phyloP scores from a whole-genome alignment of 2,329 filamentous ascomycete genomes.

The Fusarium praegraminearum region DNA sequence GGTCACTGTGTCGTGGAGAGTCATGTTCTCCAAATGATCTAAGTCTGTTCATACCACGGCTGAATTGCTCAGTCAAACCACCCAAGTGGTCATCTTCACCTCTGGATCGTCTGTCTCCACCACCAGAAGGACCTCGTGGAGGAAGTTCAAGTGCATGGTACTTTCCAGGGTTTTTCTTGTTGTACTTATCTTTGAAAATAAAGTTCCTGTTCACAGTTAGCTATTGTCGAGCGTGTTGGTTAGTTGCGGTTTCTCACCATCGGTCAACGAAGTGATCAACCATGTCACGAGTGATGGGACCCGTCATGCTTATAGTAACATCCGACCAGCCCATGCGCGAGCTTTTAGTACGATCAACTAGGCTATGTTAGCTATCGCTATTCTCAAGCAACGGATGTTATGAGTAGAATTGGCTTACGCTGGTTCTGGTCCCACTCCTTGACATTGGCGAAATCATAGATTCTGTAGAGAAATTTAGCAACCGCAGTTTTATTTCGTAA shows the following conservation, averaged over 20 bases:
- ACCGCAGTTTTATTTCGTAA: accelerated
- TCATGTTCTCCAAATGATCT: conserved; percentile 52
- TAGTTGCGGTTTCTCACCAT: conserved; percentile 64
- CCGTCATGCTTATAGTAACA: conserved; percentile 80
- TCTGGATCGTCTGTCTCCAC: conserved; percentile 38
- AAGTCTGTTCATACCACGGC: conserved; percentile 55
- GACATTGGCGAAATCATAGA: conserved; percentile 85
- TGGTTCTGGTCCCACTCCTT: conserved; percentile 87
- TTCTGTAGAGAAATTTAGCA: conserved; percentile 51
- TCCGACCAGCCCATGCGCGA: conserved; percentile 96
- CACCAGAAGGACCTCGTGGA: conserved; percentile 8
- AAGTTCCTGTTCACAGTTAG: conserved; percentile 71
- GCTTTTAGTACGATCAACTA: conserved; percentile 79
- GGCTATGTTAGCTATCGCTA: not conserved
- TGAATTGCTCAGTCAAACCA: conserved; percentile 59
- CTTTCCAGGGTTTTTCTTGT: conserved; percentile 61
- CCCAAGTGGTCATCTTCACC: conserved; percentile 55
- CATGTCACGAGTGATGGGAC: conserved; percentile 80
- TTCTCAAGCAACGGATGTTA: accelerated
- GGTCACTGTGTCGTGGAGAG: conserved; percentile 27
- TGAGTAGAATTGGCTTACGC: conserved; percentile 53
- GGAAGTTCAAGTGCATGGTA: conserved; percentile 54
- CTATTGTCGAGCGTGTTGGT: accelerated
- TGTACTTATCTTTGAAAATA: conserved; percentile 86
- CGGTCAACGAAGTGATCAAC: conserved; percentile 83